A percentile compares a stretch with the other conserved stretches of the same genome.
phyloP scores from a whole-genome alignment of 208 protist genomes.

The Porcisia deanei region DNA sequence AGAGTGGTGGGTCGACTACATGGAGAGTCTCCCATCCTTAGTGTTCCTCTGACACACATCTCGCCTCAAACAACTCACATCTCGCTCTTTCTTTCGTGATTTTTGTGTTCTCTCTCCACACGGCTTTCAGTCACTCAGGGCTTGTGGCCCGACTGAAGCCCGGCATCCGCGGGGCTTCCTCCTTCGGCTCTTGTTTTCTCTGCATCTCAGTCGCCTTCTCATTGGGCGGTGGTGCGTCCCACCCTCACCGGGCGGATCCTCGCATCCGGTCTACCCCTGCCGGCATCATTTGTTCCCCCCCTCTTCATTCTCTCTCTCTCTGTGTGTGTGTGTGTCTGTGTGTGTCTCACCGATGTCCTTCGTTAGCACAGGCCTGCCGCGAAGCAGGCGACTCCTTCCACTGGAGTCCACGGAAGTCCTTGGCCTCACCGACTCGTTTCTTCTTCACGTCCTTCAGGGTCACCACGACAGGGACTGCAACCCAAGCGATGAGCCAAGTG shows the following conservation, averaged over 20 bases:
- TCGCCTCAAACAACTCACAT: background rate
- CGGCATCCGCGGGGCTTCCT: background rate
- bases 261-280: background rate
- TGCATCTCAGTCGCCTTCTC: too few species aligned
- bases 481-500: background rate
- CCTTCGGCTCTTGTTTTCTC: background rate
- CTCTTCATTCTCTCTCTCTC: background rate
- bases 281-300: background rate
- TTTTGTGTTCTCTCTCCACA: background rate
- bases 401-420: constrained; percentile 46
- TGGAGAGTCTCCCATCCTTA: background rate
- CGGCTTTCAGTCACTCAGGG: background rate
- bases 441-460: constrained; percentile 36
- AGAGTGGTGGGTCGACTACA: background rate
- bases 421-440: constrained; percentile 29
- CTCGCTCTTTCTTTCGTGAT: background rate
- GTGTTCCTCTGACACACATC: background rate
- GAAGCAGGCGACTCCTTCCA: constrained; percentile 59
- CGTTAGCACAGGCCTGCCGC: constrained; percentile 39
- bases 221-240: too few species aligned
- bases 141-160: background rate
- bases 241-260: too few species aligned
- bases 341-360: constrained; percentile 36
- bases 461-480: constrained; percentile 16
- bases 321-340: too few species aligned